A percentile compares a stretch with the other conserved stretches of the same genome.
Evolutionary conservation across 345 rosid genomes (phyloP).

Genomic region (Draba incana): DNA sequence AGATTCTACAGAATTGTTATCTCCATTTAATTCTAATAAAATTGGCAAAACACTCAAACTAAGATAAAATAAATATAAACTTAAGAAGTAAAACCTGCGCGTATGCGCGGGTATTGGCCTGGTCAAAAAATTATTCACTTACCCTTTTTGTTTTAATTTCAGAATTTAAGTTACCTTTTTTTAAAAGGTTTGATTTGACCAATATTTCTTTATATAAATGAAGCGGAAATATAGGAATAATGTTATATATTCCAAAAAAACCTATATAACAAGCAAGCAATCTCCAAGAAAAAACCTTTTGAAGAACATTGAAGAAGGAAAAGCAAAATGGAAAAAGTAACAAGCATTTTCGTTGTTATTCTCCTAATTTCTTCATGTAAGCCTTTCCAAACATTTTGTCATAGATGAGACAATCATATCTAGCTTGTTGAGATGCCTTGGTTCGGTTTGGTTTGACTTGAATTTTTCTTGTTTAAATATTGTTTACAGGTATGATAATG

Average conservation of each 20-base stretch:
- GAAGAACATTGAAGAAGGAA: neutral
- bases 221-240: neutral
- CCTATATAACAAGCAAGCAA: neutral
- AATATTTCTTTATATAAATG: neutral
- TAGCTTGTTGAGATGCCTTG: no score
- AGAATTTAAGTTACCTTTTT: neutral
- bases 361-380: conserved; percentile 13
- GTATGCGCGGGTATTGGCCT: no score
- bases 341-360: neutral
- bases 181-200: neutral
- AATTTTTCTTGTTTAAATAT: neutral
- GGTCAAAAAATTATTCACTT: no score
- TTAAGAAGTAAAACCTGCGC: no score
- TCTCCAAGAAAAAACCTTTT: no score
- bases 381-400: neutral
- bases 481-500: neutral
- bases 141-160: no score
- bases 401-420: no score
- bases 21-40: no score
- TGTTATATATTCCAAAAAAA: neutral
- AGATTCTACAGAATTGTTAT: no score
- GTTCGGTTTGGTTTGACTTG: neutral
- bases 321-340: conserved; percentile 4
- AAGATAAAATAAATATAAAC: no score
- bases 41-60: no score